Evolutionary conservation across 805 yeast genomes (phyloP), one percentile per base, ranked within the genome.

Genomic region (Diddensiella caesifluorescens): DNA sequence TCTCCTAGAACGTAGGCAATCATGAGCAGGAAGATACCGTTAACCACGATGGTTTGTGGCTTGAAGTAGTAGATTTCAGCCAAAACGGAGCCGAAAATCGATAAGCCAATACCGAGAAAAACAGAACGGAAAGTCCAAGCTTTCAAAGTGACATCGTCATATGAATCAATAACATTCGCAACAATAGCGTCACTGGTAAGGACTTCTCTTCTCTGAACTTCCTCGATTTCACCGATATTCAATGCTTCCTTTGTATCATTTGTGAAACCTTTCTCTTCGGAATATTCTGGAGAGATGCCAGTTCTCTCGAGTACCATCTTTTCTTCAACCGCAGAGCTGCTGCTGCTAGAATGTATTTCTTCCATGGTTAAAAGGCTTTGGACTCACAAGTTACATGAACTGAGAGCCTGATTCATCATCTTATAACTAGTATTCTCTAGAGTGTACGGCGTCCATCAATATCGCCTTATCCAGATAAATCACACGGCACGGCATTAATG

Each of bases 101-200:
- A 57, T 25, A 61, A 47, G 46, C 65, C 65, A 26, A 49, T 47
- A 47, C 65, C 65, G 22, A 61, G 41, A 30, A 59, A 45, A 5
- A 56, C 48, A n/a, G 64, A 48, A 52, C 74, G 56, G 39, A 65
- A 39, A 3, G 73, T 68, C 59, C 70, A 70, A 26, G 59, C 57
- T 7, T 53, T 53, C 36, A 60, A 44, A 4, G 54, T 50, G 10
- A 69, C 70, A 56, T 67, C 67, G 49, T 65, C 73, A 18, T 30
- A 32, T 52, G 60, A n/a, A 18, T 34, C 33, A 16, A 48, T 32
- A 15, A 42, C 45, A 16, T 22, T 39, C 15, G 18, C 23, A 5
- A 40, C 46, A 27, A 48, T 48, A n/a, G 35, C 49, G 23, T 46
- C 49, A 32, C 36, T 44, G 21, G 37, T 30, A 15, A 46, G 31